A percentile compares a stretch with the other conserved stretches of the same genome.
These are phyloP conservation scores for Colletotrichum tabaci DNA, from an alignment of 2,329 filamentous ascomycete species.

Conservation along the genomic window DNA sequence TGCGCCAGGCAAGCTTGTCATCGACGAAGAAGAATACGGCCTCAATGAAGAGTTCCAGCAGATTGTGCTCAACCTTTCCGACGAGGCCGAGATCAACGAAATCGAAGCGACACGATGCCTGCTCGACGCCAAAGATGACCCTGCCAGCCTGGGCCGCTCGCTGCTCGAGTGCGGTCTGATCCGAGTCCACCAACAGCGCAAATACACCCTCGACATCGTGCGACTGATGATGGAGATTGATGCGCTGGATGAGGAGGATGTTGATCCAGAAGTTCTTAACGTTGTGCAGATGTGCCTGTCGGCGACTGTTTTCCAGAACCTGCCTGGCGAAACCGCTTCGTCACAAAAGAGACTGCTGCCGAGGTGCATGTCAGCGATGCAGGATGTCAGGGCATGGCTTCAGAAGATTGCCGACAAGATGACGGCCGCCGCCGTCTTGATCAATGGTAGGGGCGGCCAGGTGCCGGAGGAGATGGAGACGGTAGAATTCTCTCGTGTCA, in stretches of 20 bases:
- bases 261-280: constrained; percentile 65
- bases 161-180: constrained; percentile 86
- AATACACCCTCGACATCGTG: constrained; percentile 86
- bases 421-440: constrained; percentile 82
- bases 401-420: constrained; percentile 82
- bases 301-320: constrained; percentile 68
- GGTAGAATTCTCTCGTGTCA: constrained; percentile 84
- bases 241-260: constrained; percentile 71
- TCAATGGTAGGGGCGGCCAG: constrained; percentile 68
- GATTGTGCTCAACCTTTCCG: constrained; percentile 83
- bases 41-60: constrained; percentile 93
- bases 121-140: constrained; percentile 79
- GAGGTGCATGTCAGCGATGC: constrained; percentile 84
- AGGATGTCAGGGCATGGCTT: constrained; percentile 82
- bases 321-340: constrained; percentile 37
- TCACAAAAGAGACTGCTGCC: constrained; percentile 69
- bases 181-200: constrained; percentile 88
- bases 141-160: constrained; percentile 78
- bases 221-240: constrained; percentile 83
- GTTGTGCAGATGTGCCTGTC: constrained; percentile 69
- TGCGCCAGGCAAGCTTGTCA: constrained; percentile 78
- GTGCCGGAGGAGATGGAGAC: constrained; percentile 79
- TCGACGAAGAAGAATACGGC: constrained; percentile 81
- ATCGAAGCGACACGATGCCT: constrained; percentile 84
- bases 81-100: constrained; percentile 93